Evolutionary conservation across 106 monocot species (phyloP), one percentile per base, ranked within the genome.

Genomic region (Ottelia alismoides): DNA sequence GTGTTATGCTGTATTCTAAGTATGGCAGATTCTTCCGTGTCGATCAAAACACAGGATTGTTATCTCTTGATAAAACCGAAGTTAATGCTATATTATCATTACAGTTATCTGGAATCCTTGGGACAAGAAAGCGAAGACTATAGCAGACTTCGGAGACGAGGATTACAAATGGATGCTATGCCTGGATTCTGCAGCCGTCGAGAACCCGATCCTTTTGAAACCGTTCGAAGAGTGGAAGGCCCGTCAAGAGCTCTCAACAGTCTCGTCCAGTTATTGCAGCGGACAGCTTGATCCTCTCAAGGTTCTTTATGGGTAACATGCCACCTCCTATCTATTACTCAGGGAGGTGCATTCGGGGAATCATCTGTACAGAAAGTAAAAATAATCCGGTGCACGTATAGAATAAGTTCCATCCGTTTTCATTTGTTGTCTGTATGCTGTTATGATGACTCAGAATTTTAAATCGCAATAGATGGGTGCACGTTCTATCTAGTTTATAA

Each of bases 71-170:
- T n/a, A n/a, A n/a, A n/a, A n/a, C n/a, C n/a, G n/a, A n/a, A n/a
- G n/a, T n/a, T n/a, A n/a, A n/a, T n/a, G n/a, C n/a, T n/a, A n/a
- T n/a, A n/a, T n/a, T n/a, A n/a, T n/a, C n/a, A n/a, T n/a, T 19
- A 29, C 63, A 81, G 81, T 59, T 43, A 47, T 81, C 3, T 81
- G 81, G 81, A 81, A 76, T 61, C 81, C 81, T 23, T 81, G 81
- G 81, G 64, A 69, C 23, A 81, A 72, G 76, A 81, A 69, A 49
- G 64, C 72, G 2, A 81, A 72, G 60, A 47, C 65, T 7, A 55
- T 81, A n/a, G 35, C 72, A 17, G 81, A 81, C 22, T 72, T 81
- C 18, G 76, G 81, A 24, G 75, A 76, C n/a, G 72, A 76, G 30
- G 81, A 81, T 62, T 81, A 69, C 69, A 72, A 76, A 46, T 45